Evolutionary conservation across 352 stramenopile genomes (phyloP), one percentile per base, ranked within the genome.

Genomic region (Phytophthora ohioensis): DNA sequence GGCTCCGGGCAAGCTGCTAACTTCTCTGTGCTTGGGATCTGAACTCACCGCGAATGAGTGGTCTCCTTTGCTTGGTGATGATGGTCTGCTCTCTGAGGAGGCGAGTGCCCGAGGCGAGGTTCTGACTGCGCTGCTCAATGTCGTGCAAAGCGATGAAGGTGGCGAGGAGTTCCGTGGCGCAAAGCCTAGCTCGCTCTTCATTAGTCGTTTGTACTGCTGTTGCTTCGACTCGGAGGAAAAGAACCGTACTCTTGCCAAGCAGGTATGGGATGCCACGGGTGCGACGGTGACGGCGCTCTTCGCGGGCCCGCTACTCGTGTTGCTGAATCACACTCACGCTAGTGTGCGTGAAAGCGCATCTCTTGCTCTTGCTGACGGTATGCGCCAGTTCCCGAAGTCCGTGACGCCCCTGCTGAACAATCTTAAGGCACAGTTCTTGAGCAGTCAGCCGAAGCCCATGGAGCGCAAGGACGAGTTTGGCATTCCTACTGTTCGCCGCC

Each of bases 301-400:
- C 61, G 86, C 85, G 0, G 87, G 78, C 1, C 78, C 81, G 4
- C 54, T 97, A 45, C 77, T 95, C 11, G 72, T 80, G 39, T 61
- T 97, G 52, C 69, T 98, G 5, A 88, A 89, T 59, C 91, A 98
- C 73, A 53, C 70, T 11, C 78, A 91, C 49, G 72, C 58, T 30
- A 92, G 92, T 52, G 89, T 97, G 4, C 90, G 91, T 36, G 84
- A 92, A 61, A 91, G 83, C 6, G 90, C 90, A 9, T 84, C 85
- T 38, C 77, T 90, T 15, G 89, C 90, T 17, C 80, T 97, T 61
- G 90, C 91, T 3, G 78, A 91, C 32, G 91, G 87, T 41, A 90
- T 97, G 84, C 80, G 79, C 45, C 85, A 90, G 60, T 95, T 92
- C 78, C 87, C 87, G 0, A 80, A 94, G 67, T 85, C 82, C 17